Evolutionary conservation across 2,329 filamentous ascomycete species (phyloP).

Genomic region (Lachnellula suecica): DNA sequence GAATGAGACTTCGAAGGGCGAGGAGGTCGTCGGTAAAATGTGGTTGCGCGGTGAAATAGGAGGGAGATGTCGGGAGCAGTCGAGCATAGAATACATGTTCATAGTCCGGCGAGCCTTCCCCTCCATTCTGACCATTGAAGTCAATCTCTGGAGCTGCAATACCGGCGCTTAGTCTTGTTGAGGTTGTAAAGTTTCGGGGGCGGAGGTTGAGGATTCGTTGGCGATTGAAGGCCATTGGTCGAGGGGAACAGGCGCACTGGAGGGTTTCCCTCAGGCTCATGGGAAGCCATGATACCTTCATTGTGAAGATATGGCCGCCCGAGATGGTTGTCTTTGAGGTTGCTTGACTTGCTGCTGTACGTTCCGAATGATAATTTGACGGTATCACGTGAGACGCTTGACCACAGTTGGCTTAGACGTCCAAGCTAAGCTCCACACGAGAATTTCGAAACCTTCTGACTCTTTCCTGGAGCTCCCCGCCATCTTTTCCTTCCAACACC

Average conservation of each 20-base stretch:
- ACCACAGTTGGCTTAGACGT: neutral
- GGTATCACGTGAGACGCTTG: slow-evolving; percentile 4
- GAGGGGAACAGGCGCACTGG: slow-evolving; percentile 19
- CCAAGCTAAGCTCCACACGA: too few species aligned
- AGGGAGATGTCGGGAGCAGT: slow-evolving; percentile 78
- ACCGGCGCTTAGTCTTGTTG: slow-evolving; percentile 32
- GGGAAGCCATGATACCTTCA: slow-evolving; percentile 33
- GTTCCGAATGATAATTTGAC: neutral
- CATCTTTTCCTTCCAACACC: slow-evolving; percentile 6
- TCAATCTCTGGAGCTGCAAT: slow-evolving; percentile 45
- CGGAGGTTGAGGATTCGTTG: slow-evolving; percentile 14
- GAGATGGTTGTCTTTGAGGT: slow-evolving; percentile 3
- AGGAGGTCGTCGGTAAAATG: slow-evolving; percentile 85
- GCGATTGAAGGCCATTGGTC: slow-evolving; percentile 12
- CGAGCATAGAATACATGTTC: slow-evolving; percentile 63
- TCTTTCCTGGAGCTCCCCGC: too few species aligned
- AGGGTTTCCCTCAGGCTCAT: slow-evolving; percentile 25
- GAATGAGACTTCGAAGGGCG: slow-evolving; percentile 67
- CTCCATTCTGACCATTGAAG: slow-evolving; percentile 32
- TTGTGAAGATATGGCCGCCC: slow-evolving; percentile 21
- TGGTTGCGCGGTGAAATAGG: slow-evolving; percentile 91
- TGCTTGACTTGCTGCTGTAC: neutral
- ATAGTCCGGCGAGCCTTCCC: slow-evolving; percentile 29
- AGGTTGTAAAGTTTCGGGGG: slow-evolving; percentile 28
- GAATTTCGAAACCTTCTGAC: too few species aligned